phyloP scores from a whole-genome alignment of 331 rosid genomes.

The Quercus lobata region DNA sequence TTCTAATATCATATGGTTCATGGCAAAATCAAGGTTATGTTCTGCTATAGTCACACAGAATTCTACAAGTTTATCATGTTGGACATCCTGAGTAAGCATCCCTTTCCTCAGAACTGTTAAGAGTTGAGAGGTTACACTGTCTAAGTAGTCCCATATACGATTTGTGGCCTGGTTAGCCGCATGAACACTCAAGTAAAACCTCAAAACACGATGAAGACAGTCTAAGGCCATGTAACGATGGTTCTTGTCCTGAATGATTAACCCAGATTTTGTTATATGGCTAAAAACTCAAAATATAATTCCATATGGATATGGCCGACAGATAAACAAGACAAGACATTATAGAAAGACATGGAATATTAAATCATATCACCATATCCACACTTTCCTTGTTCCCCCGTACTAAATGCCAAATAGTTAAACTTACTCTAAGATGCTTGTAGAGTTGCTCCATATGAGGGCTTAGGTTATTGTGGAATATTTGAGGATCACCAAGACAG shows the following conservation, averaged over 20 bases:
- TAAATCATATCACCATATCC: conserved; percentile 9
- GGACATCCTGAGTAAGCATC: conserved; percentile 97
- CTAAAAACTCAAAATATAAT: conserved; percentile 20
- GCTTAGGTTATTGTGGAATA: conserved; percentile 74
- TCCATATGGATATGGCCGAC: conserved; percentile 9
- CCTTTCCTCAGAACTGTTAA: conserved; percentile 86
- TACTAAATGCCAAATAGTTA: background rate
- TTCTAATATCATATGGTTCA: conserved; percentile 98
- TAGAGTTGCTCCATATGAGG: conserved; percentile 99
- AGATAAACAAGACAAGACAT: conserved; percentile 12
- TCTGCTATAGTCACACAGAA: conserved; percentile 97
- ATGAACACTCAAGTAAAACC: conserved; percentile 94
- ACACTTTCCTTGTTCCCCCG: background rate
- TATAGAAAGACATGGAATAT: conserved; percentile 3
- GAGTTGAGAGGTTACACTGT: conserved; percentile 94
- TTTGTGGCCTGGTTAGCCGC: conserved; percentile 79
- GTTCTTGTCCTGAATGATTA: conserved; percentile 85
- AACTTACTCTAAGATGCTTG: conserved; percentile 90
- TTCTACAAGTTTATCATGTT: conserved; percentile 98
- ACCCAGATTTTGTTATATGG: conserved; percentile 35
- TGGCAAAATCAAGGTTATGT: conserved; percentile 96
- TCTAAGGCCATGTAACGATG: conserved; percentile 99
- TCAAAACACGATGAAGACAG: conserved; percentile 96
- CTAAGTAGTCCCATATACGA: conserved; percentile 94
- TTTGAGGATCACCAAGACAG: conserved; percentile 95